These are phyloP conservation scores for Aspergillus sp. DNA, from an alignment of 2,329 filamentous ascomycete genomes.

Conservation along the genomic window DNA sequence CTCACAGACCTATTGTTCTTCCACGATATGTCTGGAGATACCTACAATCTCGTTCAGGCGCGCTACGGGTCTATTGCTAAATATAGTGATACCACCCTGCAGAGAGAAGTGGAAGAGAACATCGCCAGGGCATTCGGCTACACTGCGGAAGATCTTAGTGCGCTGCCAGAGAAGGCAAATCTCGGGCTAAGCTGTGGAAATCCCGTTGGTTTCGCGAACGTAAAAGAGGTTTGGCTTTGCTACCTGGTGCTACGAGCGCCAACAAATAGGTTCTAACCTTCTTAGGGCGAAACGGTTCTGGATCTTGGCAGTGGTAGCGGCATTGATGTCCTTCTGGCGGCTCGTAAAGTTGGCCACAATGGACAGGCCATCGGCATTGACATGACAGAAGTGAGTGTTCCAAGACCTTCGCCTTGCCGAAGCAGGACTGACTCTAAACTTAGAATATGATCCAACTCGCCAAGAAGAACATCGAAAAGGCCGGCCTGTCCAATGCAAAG, in stretches of 20 bases:
- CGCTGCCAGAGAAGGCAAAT: conserved; percentile 52
- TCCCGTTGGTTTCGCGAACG: conserved; percentile 51
- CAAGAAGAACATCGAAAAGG: conserved; percentile 46
- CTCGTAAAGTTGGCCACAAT: conserved; percentile 50
- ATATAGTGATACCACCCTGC: conserved; percentile 11
- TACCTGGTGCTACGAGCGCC: conserved; percentile 46
- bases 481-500: conserved; percentile 46
- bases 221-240: conserved; percentile 52
- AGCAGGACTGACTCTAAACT: conserved; percentile 52
- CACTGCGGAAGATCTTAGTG: conserved; percentile 49
- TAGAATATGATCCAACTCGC: conserved; percentile 60
- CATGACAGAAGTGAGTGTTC: conserved; percentile 55
- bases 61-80: no score
- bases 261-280: conserved; percentile 55
- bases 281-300: conserved; percentile 59
- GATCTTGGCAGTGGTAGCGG: conserved; percentile 61
- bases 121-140: conserved; percentile 58
- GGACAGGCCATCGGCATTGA: conserved; percentile 60
- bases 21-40: no score
- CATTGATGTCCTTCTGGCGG: conserved; percentile 60
- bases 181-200: conserved; percentile 59
- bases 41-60: no score
- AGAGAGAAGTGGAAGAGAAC: conserved; percentile 24
- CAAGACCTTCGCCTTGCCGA: background rate
- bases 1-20: no score